phyloP scores from a whole-genome alignment of 768 basidiomycete genomes.

The Suillus weaverae region DNA sequence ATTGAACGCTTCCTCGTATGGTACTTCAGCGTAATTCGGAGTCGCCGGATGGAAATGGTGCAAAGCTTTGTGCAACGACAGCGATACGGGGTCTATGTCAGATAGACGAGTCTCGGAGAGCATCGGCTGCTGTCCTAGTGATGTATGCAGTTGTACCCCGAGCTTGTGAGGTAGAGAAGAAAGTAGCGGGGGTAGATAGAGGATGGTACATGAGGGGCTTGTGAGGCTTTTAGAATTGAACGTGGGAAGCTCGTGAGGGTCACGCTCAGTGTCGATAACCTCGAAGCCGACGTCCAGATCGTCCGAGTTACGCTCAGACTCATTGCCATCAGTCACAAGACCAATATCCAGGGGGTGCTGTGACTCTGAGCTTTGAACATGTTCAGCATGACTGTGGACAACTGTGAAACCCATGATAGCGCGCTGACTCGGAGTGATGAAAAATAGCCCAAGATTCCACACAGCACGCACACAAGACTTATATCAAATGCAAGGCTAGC shows the following conservation, averaged over 20 bases:
- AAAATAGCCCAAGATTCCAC: not conserved
- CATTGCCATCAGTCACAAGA: not conserved
- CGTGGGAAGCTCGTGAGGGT: slow-evolving; percentile 58
- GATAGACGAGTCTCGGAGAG: slow-evolving; percentile 77
- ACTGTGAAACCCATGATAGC: slow-evolving; percentile 3
- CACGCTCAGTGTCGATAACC: slow-evolving; percentile 22
- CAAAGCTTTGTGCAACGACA: slow-evolving; percentile 83
- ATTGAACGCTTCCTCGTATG: slow-evolving; percentile 84
- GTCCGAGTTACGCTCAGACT: not conserved
- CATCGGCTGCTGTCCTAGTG: slow-evolving; percentile 41
- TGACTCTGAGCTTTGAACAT: not conserved
- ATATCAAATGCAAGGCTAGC: not conserved
- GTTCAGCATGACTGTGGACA: not conserved
- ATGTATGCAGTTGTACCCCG: slow-evolving; percentile 23
- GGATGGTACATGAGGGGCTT: slow-evolving; percentile 47
- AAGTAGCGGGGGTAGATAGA: slow-evolving; percentile 85
- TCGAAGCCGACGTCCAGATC: not conserved
- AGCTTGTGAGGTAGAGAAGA: slow-evolving; percentile 65
- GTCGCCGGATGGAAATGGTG: slow-evolving; percentile 69
- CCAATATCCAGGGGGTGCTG: slow-evolving; percentile 1
- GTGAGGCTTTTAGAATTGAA: slow-evolving; percentile 43
- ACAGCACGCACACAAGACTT: not conserved
- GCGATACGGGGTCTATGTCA: slow-evolving; percentile 79
- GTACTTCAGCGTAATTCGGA: slow-evolving; percentile 56
- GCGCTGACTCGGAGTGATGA: not conserved